Evolutionary conservation across 2,329 filamentous ascomycete species (phyloP), one percentile per base, ranked within the genome.

Genomic region (Drechslera avenae): DNA sequence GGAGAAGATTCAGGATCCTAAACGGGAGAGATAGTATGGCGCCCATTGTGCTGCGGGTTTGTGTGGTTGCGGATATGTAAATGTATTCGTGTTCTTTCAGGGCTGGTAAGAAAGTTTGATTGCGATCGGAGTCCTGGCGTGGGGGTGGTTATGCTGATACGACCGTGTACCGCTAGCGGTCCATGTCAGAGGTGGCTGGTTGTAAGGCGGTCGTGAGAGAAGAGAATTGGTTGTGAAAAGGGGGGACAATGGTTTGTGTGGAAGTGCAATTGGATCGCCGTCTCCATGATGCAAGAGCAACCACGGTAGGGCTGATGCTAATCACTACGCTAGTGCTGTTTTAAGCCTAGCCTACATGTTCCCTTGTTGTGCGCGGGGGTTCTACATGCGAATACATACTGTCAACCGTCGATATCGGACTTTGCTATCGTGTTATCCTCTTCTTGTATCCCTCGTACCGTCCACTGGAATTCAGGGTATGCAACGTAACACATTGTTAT

Each of bases 1-100:
- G 65, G 10, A 80, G 69, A 51, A 67, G 60, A 56, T 80, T 80
- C 14, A 80, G 63, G 4, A 68, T 51, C 2, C 49, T 57, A 3
- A 63, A 57, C n/a, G 62, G 51, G 9, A 64, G 57, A 4, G 67
- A 69, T 35, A 69, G 46, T 35, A 72, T 48, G 17, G 59, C 57
- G 30, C 66, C 68, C 69, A 73, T 73, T 7, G 42, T 64, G 35
- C 31, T 19, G 12, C n/a, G n/a, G n/a, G 35, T 33, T 13, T 23
- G 26, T 28, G 9, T 28, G 26, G 26, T 28, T 28, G 26, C 26
- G 26, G 26, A 13, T 28, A 10, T 13, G 26, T 28, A 3, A 9
- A 3, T 12, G 26, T 28, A 28, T 28, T 28, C 26, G 26, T 28
- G 26, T 28, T 28, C 26, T 28, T 28, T 18, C 2, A 17, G 32